Conservation (phyloP, 257 asterid genomes). For the Fraxinus pennsylvanica region DNA sequence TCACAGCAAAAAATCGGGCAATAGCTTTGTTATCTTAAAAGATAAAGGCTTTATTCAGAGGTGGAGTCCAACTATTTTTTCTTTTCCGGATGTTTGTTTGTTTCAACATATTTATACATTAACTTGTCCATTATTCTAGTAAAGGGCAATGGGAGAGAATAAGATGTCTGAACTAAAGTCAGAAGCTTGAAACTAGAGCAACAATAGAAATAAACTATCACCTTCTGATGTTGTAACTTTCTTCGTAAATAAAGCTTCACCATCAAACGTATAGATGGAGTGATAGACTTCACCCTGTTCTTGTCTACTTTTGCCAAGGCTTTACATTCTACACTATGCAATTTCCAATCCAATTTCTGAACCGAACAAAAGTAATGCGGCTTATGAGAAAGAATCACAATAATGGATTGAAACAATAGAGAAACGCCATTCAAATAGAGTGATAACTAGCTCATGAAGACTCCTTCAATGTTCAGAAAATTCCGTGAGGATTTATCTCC, state of each 20-base stretch:
- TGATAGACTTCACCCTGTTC: conserved; percentile 60
- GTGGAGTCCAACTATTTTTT: neutral
- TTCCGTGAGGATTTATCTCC: neutral
- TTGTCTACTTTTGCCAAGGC: conserved; percentile 56
- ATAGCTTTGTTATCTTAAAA: neutral
- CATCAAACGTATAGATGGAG: conserved; percentile 80
- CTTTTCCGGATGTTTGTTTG: conserved; percentile 5
- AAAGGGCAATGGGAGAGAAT: neutral
- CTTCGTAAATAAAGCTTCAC: conserved; percentile 63
- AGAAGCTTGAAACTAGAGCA: conserved; percentile 8
- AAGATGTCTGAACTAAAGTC: neutral
- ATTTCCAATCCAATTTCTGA: conserved; percentile 89
- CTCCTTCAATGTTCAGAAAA: neutral
- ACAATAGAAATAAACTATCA: conserved; percentile 21
- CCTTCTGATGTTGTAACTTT: conserved; percentile 75
- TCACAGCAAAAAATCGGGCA: neutral
- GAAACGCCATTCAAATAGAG: neutral
- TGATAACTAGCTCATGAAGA: neutral
- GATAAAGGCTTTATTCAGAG: neutral
- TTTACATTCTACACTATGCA: conserved; percentile 70
- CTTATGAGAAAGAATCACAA: conserved; percentile 11
- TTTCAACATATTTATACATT: neutral
- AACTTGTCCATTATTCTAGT: neutral
- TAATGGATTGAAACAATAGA: neutral
- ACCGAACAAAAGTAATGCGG: conserved; percentile 13